Evolutionary conservation across 345 rosid genomes (phyloP), one percentile per base, ranked within the genome.

Genomic region (Acer campestre): DNA sequence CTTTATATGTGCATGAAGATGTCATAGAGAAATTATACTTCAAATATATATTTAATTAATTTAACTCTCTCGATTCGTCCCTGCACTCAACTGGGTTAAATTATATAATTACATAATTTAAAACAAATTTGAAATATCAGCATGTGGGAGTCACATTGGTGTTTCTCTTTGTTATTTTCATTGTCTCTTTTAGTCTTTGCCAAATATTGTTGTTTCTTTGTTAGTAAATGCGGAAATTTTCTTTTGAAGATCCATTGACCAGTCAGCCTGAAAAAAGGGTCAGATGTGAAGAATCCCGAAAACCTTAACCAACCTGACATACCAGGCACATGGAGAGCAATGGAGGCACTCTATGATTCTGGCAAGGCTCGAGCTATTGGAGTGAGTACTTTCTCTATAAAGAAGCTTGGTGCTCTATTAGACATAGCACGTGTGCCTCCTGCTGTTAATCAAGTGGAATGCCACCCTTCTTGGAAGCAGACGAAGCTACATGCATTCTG

Each of bases 391-490:
- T n/a, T n/a, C n/a, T n/a, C 88, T n/a, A 23, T 67, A 1, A 85
- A 85, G 80, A 86, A 88, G 68, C 87, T 86, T 0, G 74, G 29
- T 14, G 86, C 84, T 77, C 74, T 86, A 7, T 69, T 84, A 38
- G 75, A 70, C 13, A 76, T 80, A 17, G 84, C 86, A 25, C 77
- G 75, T 3, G 27, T 80, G 18, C 77, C 79, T 35, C 86, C 86
- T 72, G 86, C 88, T 73, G 86, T 85, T n/a, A 80, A 78, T 64
- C 89, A 92, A 75, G 92, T 90, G 38, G 97, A 90, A 76, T 84
- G 88, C 62, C 89, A 92, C 65, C 93, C 91, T 7, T 79, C 74
- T 25, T 90, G 90, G 94, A 89, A 85, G 82, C 94, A 92, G 75
- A 48, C 75, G 14, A 71, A 82, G 80, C 89, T 92, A 38, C 93